Percentiles rank a stretch among this genome's conserved stretches.
Conservation (phyloP, 2,329 filamentous ascomycete genomes). For the Diaporthe velutina region DNA sequence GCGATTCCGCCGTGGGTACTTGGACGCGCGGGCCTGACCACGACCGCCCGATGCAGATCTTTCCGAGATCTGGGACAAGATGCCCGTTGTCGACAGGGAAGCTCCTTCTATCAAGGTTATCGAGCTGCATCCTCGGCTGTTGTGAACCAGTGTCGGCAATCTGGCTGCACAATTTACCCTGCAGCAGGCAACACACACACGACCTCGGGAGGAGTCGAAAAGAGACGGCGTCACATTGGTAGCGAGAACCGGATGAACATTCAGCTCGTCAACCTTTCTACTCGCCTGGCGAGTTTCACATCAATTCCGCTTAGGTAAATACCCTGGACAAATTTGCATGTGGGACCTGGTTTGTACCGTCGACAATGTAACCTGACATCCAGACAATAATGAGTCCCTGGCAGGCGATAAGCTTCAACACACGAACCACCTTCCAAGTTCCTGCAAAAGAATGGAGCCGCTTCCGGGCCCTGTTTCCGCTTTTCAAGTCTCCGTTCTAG, state of each 20-base stretch:
- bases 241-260: conserved; percentile 9
- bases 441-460: conserved; percentile 23
- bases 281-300: background rate
- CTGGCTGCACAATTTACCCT: background rate
- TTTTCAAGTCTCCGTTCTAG: conserved; percentile 30
- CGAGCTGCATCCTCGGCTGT: conserved; percentile 18
- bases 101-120: conserved; percentile 32
- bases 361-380: background rate
- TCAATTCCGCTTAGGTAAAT: background rate
- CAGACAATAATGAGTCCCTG: background rate
- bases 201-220: too few relatives aligned
- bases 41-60: conserved; percentile 30
- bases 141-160: background rate
- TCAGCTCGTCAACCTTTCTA: background rate
- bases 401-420: background rate
- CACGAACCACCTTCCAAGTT: background rate
- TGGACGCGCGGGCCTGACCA: conserved; percentile 10
- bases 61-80: conserved; percentile 17
- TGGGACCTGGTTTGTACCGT: background rate
- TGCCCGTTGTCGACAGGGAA: background rate
- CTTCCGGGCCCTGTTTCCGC: conserved; percentile 12
- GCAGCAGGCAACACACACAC: background rate
- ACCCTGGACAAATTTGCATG: background rate
- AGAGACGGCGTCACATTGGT: background rate
- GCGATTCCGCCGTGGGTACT: conserved; percentile 8